Base-by-base conservation (phyloP, 106 monocot species). In the Platanthera zijinensis region DNA sequence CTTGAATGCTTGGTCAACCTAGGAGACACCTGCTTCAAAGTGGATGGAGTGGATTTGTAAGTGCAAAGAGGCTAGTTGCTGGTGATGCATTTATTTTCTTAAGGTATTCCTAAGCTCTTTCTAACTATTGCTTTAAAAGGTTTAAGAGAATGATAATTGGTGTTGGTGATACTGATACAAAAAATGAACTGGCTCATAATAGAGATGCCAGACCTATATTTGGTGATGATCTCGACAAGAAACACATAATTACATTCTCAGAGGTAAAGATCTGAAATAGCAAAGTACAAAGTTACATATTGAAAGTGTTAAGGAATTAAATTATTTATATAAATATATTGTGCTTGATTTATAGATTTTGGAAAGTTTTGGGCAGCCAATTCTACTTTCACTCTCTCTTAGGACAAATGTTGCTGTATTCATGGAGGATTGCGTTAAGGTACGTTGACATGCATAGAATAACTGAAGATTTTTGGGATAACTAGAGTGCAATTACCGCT, bases 391-490 rank as follows among this genome's bases (percentile, higher is more conserved):
- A 25, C 72, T 96, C 10, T 97, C 96, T 51, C 96, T 91, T 80
- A 90, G 96, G 74, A 85, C 82, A 22, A 72, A 57, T 46, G 91
- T 83, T 12, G 88, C 75, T 6, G 80, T 88, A 59, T 79, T 82
- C 45, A 86, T 97, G 93, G 89, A 85, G 57, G 54, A 84, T 15
- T 50, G 52, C 49, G 83, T 93, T 12, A 85, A 18, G 66, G 51
- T 75, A 83, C 71, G 93, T 93, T 6, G 89, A 97, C 74, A 89
- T 97, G 89, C 93, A 93, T 28, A 89, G 96, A 81, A 80, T 97
- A 81, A 97, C 96, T 12, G 91, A 69, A 50, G 93, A 97, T 79
- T 90, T 90, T 84, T 97, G 96, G 96, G 96, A 97, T 87, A 81
- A 74, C 18, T 97, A 93, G 96, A 74, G 52, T 73, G 87, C 87